Evolutionary conservation across 495 filamentous ascomycete species (phyloP).

Genomic region (Penicillium maclennaniae): DNA sequence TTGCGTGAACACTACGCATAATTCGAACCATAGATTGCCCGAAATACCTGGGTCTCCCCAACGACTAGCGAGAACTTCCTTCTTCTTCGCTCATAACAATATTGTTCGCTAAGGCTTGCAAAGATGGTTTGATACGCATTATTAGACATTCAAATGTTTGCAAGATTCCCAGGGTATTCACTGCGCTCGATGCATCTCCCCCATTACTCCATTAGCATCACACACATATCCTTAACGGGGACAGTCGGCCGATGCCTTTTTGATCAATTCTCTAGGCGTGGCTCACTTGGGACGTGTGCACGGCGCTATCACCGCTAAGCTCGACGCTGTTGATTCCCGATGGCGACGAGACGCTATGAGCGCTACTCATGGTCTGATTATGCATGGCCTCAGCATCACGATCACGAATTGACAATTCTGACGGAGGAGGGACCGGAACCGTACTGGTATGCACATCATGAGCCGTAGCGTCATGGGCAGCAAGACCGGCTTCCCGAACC

Average conservation of each 20-base stretch:
- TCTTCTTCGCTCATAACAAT: not conserved
- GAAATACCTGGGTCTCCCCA: conserved; percentile 13
- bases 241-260: not conserved
- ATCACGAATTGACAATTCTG: conserved; percentile 17
- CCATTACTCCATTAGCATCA: not conserved
- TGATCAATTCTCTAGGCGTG: not conserved
- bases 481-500: not conserved
- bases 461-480: conserved; percentile 3
- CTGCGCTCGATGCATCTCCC: not conserved
- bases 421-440: conserved; percentile 7
- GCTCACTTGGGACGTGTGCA: conserved; percentile 1
- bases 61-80: not conserved
- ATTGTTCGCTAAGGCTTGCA: not conserved
- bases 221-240: not conserved
- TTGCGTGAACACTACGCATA: not conserved
- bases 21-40: conserved; percentile 21
- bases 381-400: conserved; percentile 22
- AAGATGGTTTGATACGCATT: not conserved
- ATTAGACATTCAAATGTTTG: not conserved
- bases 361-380: conserved; percentile 18
- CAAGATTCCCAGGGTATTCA: not conserved
- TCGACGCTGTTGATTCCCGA: conserved; percentile 11
- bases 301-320: conserved; percentile 7
- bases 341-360: conserved; percentile 12
- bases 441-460: conserved; percentile 21